Conservation (phyloP, 306 rosid genomes). For the Styphnolobium japonicum region DNA sequence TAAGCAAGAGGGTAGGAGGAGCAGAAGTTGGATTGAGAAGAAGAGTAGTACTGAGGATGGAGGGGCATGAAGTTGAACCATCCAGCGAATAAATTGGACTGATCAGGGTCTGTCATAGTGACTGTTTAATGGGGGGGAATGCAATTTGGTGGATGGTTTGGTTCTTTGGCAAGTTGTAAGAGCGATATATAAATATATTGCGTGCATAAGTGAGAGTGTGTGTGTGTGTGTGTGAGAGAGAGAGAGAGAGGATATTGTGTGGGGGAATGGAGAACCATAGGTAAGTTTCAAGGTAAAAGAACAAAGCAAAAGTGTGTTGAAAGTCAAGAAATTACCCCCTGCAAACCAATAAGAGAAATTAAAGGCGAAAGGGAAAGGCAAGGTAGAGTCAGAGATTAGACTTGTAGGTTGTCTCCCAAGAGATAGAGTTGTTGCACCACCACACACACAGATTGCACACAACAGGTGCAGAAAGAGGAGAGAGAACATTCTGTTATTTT, state of each 20-base stretch:
- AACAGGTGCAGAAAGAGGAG: neutral
- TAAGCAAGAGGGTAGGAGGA: slow-evolving; percentile 3
- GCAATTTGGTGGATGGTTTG: slow-evolving; percentile 13
- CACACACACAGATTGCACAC: neutral
- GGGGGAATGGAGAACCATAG: slow-evolving; percentile 34
- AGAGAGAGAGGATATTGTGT: neutral
- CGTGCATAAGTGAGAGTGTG: neutral
- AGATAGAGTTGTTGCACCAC: slow-evolving; percentile 27
- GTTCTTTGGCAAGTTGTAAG: neutral
- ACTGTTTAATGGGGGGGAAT: neutral
- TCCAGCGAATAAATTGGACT: slow-evolving; percentile 40
- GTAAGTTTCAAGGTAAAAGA: slow-evolving; percentile 21
- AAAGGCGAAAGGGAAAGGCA: slow-evolving; percentile 41
- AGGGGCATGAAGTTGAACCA: slow-evolving; percentile 58
- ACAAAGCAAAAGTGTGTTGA: slow-evolving; percentile 14
- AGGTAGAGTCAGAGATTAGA: slow-evolving; percentile 57
- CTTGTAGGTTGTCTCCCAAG: slow-evolving; percentile 50
- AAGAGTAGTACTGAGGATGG: slow-evolving; percentile 28
- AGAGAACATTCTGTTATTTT: slow-evolving; percentile 10
- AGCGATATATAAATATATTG: slow-evolving; percentile 21
- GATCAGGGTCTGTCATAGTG: slow-evolving; percentile 70
- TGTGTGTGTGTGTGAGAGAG: neutral
- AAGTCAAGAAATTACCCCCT: slow-evolving; percentile 58
- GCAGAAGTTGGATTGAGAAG: neutral
- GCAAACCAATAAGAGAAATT: slow-evolving; percentile 35